Percentiles rank a stretch among this genome's conserved stretches.
These are phyloP conservation scores for Hirschioporus abietinus DNA, from an alignment of 768 basidiomycete genomes.

Conservation along the genomic window DNA sequence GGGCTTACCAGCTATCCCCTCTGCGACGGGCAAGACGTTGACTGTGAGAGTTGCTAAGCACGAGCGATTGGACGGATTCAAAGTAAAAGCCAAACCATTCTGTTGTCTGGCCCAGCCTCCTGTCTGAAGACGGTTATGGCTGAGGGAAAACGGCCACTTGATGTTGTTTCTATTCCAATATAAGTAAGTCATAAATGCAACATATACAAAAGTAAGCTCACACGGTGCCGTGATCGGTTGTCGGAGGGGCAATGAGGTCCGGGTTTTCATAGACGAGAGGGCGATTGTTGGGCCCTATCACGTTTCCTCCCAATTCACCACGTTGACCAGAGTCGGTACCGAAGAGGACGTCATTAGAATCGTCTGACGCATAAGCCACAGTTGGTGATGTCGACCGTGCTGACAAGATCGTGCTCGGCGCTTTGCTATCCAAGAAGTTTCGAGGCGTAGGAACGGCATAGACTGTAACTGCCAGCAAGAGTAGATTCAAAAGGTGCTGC, in stretches of 20 bases:
- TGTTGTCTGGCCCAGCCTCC: constrained; percentile 69
- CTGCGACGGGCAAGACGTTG: constrained; percentile 34
- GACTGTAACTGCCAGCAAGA: neutral
- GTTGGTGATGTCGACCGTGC: constrained; percentile 16
- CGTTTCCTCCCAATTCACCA: constrained; percentile 34
- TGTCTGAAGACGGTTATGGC: constrained; percentile 51
- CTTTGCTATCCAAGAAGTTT: neutral
- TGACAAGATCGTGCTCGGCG: neutral
- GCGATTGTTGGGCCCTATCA: constrained; percentile 56
- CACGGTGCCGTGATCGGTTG: constrained; percentile 54
- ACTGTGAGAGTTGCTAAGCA: constrained; percentile 22
- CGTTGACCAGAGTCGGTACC: constrained; percentile 19
- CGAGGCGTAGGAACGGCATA: neutral
- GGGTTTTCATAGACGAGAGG: constrained; percentile 53
- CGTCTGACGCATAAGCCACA: constrained; percentile 17
- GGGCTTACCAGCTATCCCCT: constrained; percentile 17
- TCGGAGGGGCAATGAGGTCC: constrained; percentile 54
- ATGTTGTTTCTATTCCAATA: constrained; percentile 33
- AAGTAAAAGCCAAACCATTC: constrained; percentile 34
- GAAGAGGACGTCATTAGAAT: constrained; percentile 17
- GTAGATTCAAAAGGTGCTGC: neutral
- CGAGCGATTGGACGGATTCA: constrained; percentile 18
- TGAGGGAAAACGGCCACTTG: constrained; percentile 64
- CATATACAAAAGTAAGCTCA: constrained; percentile 16
- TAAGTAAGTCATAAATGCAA: constrained; percentile 1